phyloP scores from a whole-genome alignment of 768 basidiomycete species.

The Panaeolus cyanescens region DNA sequence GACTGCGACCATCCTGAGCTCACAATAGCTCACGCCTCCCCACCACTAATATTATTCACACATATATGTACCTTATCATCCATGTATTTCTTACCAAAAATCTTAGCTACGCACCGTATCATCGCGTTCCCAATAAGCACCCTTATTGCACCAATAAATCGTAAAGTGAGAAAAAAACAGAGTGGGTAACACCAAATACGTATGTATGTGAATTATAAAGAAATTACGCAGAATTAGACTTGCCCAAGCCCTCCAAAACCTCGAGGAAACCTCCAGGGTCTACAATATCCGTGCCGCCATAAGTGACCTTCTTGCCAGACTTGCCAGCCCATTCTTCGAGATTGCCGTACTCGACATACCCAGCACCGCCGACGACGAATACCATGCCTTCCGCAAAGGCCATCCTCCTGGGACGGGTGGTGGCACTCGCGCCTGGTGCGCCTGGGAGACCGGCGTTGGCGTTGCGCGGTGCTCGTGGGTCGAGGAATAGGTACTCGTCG shows the following conservation, averaged over 20 bases:
- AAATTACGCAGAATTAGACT: slow-evolving; percentile 26
- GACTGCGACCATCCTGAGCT: not conserved
- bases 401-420: slow-evolving; percentile 52
- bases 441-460: slow-evolving; percentile 52
- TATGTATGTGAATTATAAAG: slow-evolving; percentile 9
- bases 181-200: slow-evolving; percentile 7
- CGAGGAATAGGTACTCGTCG: slow-evolving; percentile 93
- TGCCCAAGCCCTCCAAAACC: slow-evolving; percentile 67
- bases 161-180: not conserved
- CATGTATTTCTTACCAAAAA: slow-evolving; percentile 9
- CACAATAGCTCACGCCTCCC: not conserved
- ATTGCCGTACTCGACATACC: slow-evolving; percentile 97
- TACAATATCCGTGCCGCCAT: slow-evolving; percentile 95
- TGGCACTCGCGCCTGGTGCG: slow-evolving; percentile 48
- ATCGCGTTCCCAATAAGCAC: not conserved
- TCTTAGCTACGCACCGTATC: no score
- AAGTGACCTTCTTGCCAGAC: slow-evolving; percentile 84
- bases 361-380: slow-evolving; percentile 95
- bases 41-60: slow-evolving; percentile 2
- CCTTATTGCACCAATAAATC: not conserved
- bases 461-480: slow-evolving; percentile 80
- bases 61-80: not conserved
- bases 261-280: slow-evolving; percentile 86
- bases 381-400: slow-evolving; percentile 88
- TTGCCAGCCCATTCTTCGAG: slow-evolving; percentile 89